Base-by-base conservation (phyloP, 352 stramenopile species). In the Globisporangium parvum region DNA sequence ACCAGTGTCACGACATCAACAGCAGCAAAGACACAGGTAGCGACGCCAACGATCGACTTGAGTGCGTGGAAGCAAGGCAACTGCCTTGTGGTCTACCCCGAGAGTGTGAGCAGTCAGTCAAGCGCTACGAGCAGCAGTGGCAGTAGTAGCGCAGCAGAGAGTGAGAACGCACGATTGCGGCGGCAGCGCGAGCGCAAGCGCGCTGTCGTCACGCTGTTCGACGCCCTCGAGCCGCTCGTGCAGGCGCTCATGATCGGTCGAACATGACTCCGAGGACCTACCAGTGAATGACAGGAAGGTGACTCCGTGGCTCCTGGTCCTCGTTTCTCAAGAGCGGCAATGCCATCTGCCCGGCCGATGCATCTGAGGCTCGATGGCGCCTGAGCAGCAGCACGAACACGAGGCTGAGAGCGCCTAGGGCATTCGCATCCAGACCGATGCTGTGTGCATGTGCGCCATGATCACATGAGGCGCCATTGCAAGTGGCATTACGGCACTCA, bases 11-110 rank as follows among this genome's bases (percentile, higher is more conserved):
- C 28, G 6, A 31, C n/a, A 17, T 23, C 20, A 35, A 26, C 17
- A 37, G 26, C 20, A 35, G 26, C 39, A 42, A 8, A 20, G 15
- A 48, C 23, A 20, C 4, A 26, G 8, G n/a, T n/a, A n/a, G n/a
- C n/a, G n/a, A n/a, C n/a, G n/a, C 40, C n/a, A 17, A 55, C 33
- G 8, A 21, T 15, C 12, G 49, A 66, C 48, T 45, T 75, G 12
- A 44, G 70, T 33, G 64, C 55, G 12, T 78, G 70, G 70, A 54
- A 58, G 14, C 60, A 57, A 28, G 60, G 65, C 9, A 48, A 60
- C 10, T 78, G 70, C 17, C 63, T 70, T 50, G 41, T 73, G 50
- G 66, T 78, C 42, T 73, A 78, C 48, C 64, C 67, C 1, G 51
- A 57, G 10, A 2, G 31, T 15, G 31, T 18, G 23, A 26, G 10